Conservation (phyloP, 352 stramenopile species). For the Globisporangium canariense region DNA sequence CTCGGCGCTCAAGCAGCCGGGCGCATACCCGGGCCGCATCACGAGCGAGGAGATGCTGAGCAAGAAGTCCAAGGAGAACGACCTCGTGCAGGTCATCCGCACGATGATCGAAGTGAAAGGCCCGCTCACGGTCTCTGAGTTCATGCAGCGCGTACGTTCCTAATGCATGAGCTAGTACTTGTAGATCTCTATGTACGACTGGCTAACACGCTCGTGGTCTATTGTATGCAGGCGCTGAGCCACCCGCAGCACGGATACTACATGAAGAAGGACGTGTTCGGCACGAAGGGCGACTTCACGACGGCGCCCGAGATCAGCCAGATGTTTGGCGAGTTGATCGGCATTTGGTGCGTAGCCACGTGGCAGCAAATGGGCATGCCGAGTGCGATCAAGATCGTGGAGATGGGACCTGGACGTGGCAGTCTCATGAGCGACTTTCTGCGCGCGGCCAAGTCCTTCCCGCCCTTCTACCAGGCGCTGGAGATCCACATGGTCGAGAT, state of each 20-base stretch:
- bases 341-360: slow-evolving; percentile 90
- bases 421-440: slow-evolving; percentile 94
- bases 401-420: slow-evolving; percentile 91
- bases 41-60: slow-evolving; percentile 22
- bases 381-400: slow-evolving; percentile 76
- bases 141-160: slow-evolving; percentile 79
- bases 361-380: slow-evolving; percentile 89
- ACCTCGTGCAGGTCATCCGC: slow-evolving; percentile 73
- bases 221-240: slow-evolving; percentile 55
- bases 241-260: slow-evolving; percentile 95
- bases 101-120: slow-evolving; percentile 92
- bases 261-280: slow-evolving; percentile 93
- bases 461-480: slow-evolving; percentile 80
- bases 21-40: slow-evolving; percentile 22
- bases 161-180: background rate
- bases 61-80: slow-evolving; percentile 64
- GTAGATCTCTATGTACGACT: background rate
- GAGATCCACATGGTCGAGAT: slow-evolving; percentile 92
- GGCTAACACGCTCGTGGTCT: background rate
- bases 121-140: slow-evolving; percentile 93
- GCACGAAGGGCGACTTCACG: slow-evolving; percentile 90
- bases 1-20: slow-evolving; percentile 65
- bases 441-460: slow-evolving; percentile 84
- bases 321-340: slow-evolving; percentile 92
- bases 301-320: slow-evolving; percentile 93